A percentile compares a stretch with the other conserved stretches of the same genome.
Conservation (phyloP, 768 basidiomycete genomes). For the Obba rivulosa region DNA sequence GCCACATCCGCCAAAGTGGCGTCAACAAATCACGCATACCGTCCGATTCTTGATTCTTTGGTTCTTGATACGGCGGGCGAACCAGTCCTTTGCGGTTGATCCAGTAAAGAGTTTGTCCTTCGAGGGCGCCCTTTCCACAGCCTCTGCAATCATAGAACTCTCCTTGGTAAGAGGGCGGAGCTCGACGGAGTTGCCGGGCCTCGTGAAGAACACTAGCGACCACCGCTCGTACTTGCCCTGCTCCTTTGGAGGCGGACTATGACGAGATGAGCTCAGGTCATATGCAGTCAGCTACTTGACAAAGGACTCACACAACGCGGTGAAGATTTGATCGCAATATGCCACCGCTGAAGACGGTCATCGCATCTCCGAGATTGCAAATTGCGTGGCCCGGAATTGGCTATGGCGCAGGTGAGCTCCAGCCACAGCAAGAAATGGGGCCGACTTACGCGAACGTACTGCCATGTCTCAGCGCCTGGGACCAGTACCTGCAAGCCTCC, state of each 20-base stretch:
- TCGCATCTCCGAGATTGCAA: conserved; percentile 49
- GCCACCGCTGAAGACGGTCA: conserved; percentile 58
- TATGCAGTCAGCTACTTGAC: not conserved
- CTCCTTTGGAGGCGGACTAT: conserved; percentile 46
- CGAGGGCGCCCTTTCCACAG: conserved; percentile 30
- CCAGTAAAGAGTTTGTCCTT: conserved; percentile 29
- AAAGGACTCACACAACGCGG: conserved; percentile 45
- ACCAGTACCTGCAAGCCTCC: conserved; percentile 68
- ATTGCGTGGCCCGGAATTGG: conserved; percentile 28
- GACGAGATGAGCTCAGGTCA: not conserved
- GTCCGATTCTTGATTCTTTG: conserved; percentile 37
- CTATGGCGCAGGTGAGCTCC: conserved; percentile 1
- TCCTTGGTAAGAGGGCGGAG: conserved; percentile 48
- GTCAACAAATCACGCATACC: conserved; percentile 20
- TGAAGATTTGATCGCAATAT: conserved; percentile 61
- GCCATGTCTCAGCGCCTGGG: conserved; percentile 58
- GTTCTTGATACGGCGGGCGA: conserved; percentile 34
- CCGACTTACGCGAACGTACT: conserved; percentile 51
- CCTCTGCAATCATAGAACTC: conserved; percentile 45
- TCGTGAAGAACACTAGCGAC: conserved; percentile 66
- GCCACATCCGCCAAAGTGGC: not conserved
- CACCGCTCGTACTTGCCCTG: conserved; percentile 52
- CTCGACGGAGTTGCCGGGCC: conserved; percentile 48
- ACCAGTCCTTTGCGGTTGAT: conserved; percentile 37
- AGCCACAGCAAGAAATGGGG: not conserved